Base-by-base conservation (phyloP, 495 filamentous ascomycete genomes). In the Cudoniella acicularis region DNA sequence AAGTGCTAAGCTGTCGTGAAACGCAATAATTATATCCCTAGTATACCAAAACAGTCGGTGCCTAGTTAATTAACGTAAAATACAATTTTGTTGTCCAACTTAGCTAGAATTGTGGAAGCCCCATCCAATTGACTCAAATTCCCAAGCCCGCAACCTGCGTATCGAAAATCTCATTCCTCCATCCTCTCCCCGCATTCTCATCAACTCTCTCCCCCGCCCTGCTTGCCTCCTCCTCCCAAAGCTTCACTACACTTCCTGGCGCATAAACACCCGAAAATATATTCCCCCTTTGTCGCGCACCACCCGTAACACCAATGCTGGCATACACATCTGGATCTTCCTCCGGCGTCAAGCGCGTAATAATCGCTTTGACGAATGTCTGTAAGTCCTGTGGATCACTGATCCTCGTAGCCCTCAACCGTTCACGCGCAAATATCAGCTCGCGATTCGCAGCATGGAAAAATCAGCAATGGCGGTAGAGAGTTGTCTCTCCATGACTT, bases 101-200 rank as follows among this genome's bases (percentile, higher is more conserved):
- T n/a, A n/a, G n/a, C n/a, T n/a, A n/a, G n/a, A n/a, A n/a, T n/a
- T n/a, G n/a, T n/a, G n/a, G n/a, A n/a, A n/a, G n/a, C n/a, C n/a
- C n/a, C n/a, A n/a, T n/a, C n/a, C n/a, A n/a, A n/a, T n/a, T n/a
- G n/a, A n/a, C n/a, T n/a, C n/a, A n/a, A n/a, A n/a, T n/a, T n/a
- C 30, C 30, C 30, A 36, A 36, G 6, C 30, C 30, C 30, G 43
- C 48, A 46, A 46, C 43, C 49, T 74, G 77, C 6, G 91, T 81
- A 71, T 94, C 84, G 71, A 98, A 96, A 17, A 96, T 85, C 41
- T 81, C 85, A 72, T 96, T 96, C 43, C 88, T 76, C 93, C 92
- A 96, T 0, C 89, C 89, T 46, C 82, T 79, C 22, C 77, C 78
- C 18, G 79, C 79, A 50, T 85, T 86, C 24, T 85, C 81, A 43